These are phyloP conservation scores for Pyrenophora seminiperda DNA, from an alignment of 2,329 filamentous ascomycete species.

Conservation along the genomic window DNA sequence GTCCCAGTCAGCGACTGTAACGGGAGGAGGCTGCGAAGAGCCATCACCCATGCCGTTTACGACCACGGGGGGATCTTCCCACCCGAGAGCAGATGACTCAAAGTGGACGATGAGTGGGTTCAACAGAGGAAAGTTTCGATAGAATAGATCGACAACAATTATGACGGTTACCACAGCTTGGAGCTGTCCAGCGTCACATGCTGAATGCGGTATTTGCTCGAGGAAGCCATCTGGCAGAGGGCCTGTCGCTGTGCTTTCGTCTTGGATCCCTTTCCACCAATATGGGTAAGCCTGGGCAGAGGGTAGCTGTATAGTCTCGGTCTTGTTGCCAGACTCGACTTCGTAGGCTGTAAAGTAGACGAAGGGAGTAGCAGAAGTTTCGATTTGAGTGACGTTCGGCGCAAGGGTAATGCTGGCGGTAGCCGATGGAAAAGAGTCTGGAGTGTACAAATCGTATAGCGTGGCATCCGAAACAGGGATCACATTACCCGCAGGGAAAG, in stretches of 20 bases:
- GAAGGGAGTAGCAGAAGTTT: conserved; percentile 48
- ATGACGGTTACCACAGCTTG: conserved; percentile 51
- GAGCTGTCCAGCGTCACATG: conserved; percentile 45
- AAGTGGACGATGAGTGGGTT: conserved; percentile 37
- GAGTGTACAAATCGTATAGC: conserved; percentile 21
- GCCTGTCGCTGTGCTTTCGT: conserved; percentile 34
- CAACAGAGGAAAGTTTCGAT: conserved; percentile 26
- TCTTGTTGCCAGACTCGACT: conserved; percentile 44
- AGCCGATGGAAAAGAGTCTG: conserved; percentile 21
- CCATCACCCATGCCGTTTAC: conserved; percentile 14
- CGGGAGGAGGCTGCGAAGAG: conserved; percentile 11
- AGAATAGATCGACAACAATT: conserved; percentile 49
- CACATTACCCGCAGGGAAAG: conserved; percentile 29
- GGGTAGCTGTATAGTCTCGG: conserved; percentile 43
- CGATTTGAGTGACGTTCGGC: conserved; percentile 28
- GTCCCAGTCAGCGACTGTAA: conserved; percentile 23
- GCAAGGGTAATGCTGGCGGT: conserved; percentile 32
- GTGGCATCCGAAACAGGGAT: conserved; percentile 25
- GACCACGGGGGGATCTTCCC: conserved; percentile 22
- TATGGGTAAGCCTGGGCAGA: conserved; percentile 48
- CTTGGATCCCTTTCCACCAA: conserved; percentile 37
- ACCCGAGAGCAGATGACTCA: conserved; percentile 38
- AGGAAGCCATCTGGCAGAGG: conserved; percentile 47
- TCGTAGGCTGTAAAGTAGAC: conserved; percentile 53
- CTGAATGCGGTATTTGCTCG: conserved; percentile 38